Evolutionary conservation across 164 flowering plant species (phyloP), one percentile per base, ranked within the genome.

Genomic region (Annona cherimola): DNA sequence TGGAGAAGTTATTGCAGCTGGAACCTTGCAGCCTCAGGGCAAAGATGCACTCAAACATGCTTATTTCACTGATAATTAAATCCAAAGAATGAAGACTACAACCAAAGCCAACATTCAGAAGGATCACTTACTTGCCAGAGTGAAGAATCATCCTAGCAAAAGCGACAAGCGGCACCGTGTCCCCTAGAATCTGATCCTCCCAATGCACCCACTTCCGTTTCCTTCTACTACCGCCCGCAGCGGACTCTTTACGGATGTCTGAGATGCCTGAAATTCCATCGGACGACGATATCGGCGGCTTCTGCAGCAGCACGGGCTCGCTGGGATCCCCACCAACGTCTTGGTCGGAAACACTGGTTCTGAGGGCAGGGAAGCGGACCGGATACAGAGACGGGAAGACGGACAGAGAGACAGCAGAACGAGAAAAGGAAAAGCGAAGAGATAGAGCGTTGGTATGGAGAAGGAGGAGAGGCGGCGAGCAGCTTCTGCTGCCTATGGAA

Each of bases 81-180:
- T 11, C 57, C 50, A 45, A 45, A 45, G 50, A 45, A 45, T 45
- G 6, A 11, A 50, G 14, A 50, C 14, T 50, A 50, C 57, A 50
- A 50, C 57, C 3, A 50, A 50, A 46, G 57, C 14, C 57, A 50
- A 40, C 43, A 64, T 40, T 7, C 35, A 61, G 4, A 61, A 7
- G 35, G 19, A 50, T 50, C 14, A 14, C 92, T 78, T 81, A 94
- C 97, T 76, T 88, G 71, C 89, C 91, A 68, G 98, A 88, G 75
- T 95, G 99, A 82, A 95, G 94, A 75, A 95, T 77, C 98, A 88
- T 95, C 79, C 95, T 83, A 42, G 88, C 97, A 72, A 91, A 88
- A 5, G 93, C 93, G 71, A 91, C 98, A 42, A 95, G 85, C 3
- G 99, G 99, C 9, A 90, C 97, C 7, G 99, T 95, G 61, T 90